Evolutionary conservation across 331 rosid genomes (phyloP).

Genomic region (Stylosanthes scabra): DNA sequence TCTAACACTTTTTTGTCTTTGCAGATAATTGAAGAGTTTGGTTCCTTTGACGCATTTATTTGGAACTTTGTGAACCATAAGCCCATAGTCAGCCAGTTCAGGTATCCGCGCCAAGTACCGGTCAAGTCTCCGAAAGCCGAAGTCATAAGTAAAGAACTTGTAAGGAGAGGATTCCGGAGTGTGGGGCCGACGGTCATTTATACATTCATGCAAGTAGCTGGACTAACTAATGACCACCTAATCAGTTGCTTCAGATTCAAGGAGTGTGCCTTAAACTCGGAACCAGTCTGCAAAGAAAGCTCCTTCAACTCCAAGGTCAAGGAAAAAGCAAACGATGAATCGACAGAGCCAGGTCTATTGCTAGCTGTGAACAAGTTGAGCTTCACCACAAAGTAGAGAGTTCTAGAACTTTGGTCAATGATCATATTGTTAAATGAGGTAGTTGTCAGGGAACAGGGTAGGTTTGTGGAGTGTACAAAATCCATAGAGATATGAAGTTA

Average conservation of each 20-base stretch:
- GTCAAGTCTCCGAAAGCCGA: conserved; percentile 85
- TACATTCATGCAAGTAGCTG: conserved; percentile 83
- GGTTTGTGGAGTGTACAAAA: conserved; percentile 65
- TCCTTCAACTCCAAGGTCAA: conserved; percentile 46
- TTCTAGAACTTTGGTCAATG: conserved; percentile 25
- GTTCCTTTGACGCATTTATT: conserved; percentile 63
- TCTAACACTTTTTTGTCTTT: not conserved
- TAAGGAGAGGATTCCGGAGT: conserved; percentile 76
- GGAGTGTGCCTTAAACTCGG: conserved; percentile 57
- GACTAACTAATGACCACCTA: conserved; percentile 78
- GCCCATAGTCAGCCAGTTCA: conserved; percentile 62
- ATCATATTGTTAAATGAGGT: conserved; percentile 35
- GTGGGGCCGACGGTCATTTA: conserved; percentile 78
- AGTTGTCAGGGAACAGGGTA: conserved; percentile 32
- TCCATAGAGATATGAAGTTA: conserved; percentile 47
- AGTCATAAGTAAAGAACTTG: conserved; percentile 73
- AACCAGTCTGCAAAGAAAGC: conserved; percentile 47
- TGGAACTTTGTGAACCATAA: conserved; percentile 79
- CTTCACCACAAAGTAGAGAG: conserved; percentile 51
- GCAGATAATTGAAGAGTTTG: conserved; percentile 76
- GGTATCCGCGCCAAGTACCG: conserved; percentile 72
- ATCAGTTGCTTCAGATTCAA: conserved; percentile 77
- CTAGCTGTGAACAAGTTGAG: conserved; percentile 49
- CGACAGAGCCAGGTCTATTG: conserved; percentile 45
- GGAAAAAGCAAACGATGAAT: conserved; percentile 43